phyloP scores from a whole-genome alignment of 2,329 filamentous ascomycete species.

The Aureobasidium sp. region DNA sequence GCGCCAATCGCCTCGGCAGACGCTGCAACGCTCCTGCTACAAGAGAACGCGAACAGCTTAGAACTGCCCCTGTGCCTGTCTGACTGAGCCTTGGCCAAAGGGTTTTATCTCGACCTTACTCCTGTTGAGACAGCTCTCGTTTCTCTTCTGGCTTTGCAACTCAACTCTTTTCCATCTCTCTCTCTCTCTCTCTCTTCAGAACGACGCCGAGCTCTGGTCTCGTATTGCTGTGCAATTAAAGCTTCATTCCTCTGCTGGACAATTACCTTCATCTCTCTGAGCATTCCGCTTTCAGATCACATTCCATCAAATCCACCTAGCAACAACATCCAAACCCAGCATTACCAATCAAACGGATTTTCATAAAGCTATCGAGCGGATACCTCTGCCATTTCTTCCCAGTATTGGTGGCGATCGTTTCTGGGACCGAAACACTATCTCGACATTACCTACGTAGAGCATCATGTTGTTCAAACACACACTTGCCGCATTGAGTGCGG shows the following conservation, averaged over 20 bases:
- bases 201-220: constrained; percentile 11
- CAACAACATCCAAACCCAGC: constrained; percentile 6
- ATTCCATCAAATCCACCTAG: constrained; percentile 4
- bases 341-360: constrained; percentile 1
- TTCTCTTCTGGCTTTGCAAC: background rate
- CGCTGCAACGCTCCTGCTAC: constrained; percentile 10
- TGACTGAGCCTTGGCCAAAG: constrained; percentile 3
- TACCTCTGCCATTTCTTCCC: background rate
- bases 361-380: background rate
- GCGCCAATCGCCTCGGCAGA: constrained; percentile 11
- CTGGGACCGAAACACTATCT: background rate
- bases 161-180: constrained; percentile 3
- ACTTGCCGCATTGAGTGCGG: constrained; percentile 24
- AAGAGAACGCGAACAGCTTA: background rate
- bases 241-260: constrained; percentile 15
- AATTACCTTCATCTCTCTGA: constrained; percentile 15
- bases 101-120: background rate
- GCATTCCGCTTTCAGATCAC: constrained; percentile 15
- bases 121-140: background rate
- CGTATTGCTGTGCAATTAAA: constrained; percentile 15
- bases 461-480: constrained; percentile 25
- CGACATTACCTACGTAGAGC: constrained; percentile 2
- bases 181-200: constrained; percentile 9
- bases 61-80: constrained; percentile 5
- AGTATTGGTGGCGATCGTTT: background rate